phyloP scores from a whole-genome alignment of 345 rosid genomes.

The Hibiscus mutabilis region DNA sequence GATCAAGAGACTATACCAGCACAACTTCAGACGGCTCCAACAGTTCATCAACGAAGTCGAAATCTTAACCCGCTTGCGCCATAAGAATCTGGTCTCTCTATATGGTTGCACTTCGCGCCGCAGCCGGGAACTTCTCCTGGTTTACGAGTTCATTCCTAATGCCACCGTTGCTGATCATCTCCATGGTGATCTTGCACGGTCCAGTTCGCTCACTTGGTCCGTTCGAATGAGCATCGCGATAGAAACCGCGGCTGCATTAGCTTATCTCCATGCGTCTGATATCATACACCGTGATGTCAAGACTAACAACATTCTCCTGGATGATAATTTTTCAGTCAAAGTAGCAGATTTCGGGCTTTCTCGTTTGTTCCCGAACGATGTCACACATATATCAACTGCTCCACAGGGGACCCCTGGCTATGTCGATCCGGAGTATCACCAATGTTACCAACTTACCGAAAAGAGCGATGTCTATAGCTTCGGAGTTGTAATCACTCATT shows the following conservation, averaged over 20 bases:
- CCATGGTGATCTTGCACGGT: constrained; percentile 32
- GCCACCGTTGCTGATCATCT: constrained; percentile 71
- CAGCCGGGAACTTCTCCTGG: constrained; percentile 56
- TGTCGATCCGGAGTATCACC: constrained; percentile 63
- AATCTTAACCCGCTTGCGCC: constrained; percentile 53
- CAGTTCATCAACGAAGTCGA: constrained; percentile 58
- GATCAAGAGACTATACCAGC: constrained; percentile 58
- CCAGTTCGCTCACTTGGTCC: constrained; percentile 37
- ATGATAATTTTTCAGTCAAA: constrained; percentile 44
- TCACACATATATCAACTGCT: constrained; percentile 59
- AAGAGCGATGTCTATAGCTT: constrained; percentile 76
- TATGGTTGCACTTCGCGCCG: constrained; percentile 55
- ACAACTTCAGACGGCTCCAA: constrained; percentile 35
- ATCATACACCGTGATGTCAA: constrained; percentile 65
- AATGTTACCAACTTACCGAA: constrained; percentile 50
- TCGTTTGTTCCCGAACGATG: constrained; percentile 40
- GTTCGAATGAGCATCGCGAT: constrained; percentile 51
- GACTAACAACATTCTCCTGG: constrained; percentile 62
- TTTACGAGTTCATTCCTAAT: constrained; percentile 53
- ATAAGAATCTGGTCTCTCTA: constrained; percentile 58
- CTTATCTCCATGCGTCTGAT: constrained; percentile 56
- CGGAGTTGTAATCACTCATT: too few relatives aligned
- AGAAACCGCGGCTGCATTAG: constrained; percentile 55
- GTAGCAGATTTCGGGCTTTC: constrained; percentile 71
- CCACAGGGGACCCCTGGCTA: constrained; percentile 75